Evolutionary conservation across 176 grass and related monocot genomes (phyloP).

Genomic region (Carex pumila): DNA sequence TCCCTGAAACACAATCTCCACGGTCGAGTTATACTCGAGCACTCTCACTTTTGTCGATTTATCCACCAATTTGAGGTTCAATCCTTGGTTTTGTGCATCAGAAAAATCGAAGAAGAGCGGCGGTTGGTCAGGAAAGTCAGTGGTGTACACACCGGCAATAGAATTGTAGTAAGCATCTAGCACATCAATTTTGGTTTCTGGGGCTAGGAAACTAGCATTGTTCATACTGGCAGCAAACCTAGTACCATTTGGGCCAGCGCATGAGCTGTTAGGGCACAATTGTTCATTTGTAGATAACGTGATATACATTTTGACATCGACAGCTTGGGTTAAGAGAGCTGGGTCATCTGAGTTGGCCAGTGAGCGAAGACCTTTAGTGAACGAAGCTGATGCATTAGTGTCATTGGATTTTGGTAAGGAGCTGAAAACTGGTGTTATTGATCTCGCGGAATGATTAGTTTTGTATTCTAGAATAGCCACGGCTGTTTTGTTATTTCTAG

Average conservation of each 20-base stretch:
- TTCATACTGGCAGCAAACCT: constrained; percentile 50
- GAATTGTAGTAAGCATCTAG: constrained; percentile 35
- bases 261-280: constrained; percentile 34
- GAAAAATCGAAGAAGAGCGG: constrained; percentile 7
- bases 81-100: no score
- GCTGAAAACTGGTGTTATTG: not conserved
- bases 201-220: constrained; percentile 48
- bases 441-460: constrained; percentile 13
- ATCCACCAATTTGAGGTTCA: no score
- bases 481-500: not conserved
- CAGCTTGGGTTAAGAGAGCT: constrained; percentile 21
- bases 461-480: constrained; percentile 52
- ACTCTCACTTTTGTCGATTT: constrained; percentile 29
- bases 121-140: constrained; percentile 48
- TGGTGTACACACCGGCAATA: constrained; percentile 11
- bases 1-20: constrained; percentile 59
- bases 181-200: constrained; percentile 15
- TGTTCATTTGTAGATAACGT: constrained; percentile 30
- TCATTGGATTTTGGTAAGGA: constrained; percentile 37
- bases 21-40: constrained; percentile 25
- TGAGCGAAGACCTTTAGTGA: constrained; percentile 34
- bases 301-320: constrained; percentile 49
- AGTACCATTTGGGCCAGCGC: not conserved
- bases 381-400: constrained; percentile 23
- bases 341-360: not conserved